A percentile compares a stretch with the other conserved stretches of the same genome.
Evolutionary conservation across 225 moss, liverwort and hornwort genomes (phyloP).

Genomic region (Antitrichia curtipendula): DNA sequence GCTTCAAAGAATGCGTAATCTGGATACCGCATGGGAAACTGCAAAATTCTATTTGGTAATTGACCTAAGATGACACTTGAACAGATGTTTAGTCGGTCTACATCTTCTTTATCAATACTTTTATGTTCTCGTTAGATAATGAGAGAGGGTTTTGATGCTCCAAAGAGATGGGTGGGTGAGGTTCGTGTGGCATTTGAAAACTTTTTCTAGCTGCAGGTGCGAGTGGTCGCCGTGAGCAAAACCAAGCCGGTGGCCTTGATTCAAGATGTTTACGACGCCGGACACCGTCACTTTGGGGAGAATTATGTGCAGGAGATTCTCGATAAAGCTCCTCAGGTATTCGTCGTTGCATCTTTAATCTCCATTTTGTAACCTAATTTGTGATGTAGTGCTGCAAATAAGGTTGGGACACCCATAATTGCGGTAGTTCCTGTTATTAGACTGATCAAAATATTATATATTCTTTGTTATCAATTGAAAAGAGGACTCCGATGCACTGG

Average conservation of each 20-base stretch:
- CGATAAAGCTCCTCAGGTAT: slow-evolving; percentile 44
- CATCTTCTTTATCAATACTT: background rate
- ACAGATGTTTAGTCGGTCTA: background rate
- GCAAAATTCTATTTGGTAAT: background rate
- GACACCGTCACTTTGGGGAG: slow-evolving; percentile 45
- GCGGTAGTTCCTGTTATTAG: background rate
- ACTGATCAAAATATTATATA: background rate
- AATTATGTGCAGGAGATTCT: slow-evolving; percentile 55
- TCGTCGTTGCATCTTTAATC: background rate
- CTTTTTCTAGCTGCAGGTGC: slow-evolving; percentile 14
- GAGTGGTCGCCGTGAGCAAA: slow-evolving; percentile 49
- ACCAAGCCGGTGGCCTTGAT: slow-evolving; percentile 37
- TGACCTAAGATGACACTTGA: background rate
- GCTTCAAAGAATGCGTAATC: background rate
- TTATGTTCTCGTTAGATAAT: background rate
- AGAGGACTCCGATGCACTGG: background rate
- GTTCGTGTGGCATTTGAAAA: background rate
- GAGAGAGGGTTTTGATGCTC: background rate
- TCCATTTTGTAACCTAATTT: background rate
- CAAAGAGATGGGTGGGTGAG: background rate
- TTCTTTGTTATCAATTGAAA: background rate
- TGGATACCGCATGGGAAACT: background rate
- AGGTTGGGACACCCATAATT: background rate
- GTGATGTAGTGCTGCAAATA: background rate
- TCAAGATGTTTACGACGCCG: slow-evolving; percentile 34